Evolutionary conservation across 2,329 filamentous ascomycete genomes (phyloP), one percentile per base, ranked within the genome.

Genomic region (Trichophyton mentagrophytes): DNA sequence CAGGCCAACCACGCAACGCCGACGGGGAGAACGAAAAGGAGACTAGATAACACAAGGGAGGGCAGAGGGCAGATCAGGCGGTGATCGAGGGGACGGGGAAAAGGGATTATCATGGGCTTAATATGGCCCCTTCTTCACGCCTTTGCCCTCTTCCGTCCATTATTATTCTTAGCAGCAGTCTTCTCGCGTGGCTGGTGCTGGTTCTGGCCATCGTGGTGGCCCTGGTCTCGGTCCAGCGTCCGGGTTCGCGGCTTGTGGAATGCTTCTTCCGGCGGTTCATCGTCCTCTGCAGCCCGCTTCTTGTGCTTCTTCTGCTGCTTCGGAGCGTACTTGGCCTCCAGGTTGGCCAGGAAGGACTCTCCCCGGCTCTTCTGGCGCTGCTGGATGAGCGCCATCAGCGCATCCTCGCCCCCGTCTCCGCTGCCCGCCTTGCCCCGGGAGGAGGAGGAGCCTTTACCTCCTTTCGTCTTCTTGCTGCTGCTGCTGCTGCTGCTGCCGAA

Each of bases 241-340:
- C 13, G 25, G 51, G 51, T 36, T 36, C 51, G 51, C 27, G 51
- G 51, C 51, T 55, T 55, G 51, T 65, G 75, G 67, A 85, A 85
- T 13, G 80, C 79, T 63, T 88, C 85, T 66, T 90, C 86, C 0
- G 82, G 78, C 27, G 81, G 82, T 68, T 84, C 81, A 65, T 68
- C 81, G 65, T 68, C 72, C 0, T 69, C 71, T 27, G 73, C 75
- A 65, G 3, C 58, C 9, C 77, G 78, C 68, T 80, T 76, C 67
- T 73, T 84, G 62, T 74, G 76, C 63, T 72, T 77, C 60, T 71
- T 67, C 55, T 69, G 70, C 30, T 66, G 57, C 56, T 62, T 60
- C 61, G 30, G 78, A 76, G 71, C 76, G 68, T 95, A 95, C 74
- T 92, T 95, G 57, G 85, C 87, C 61, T 89, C 89, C 57, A 96